Base-by-base conservation (phyloP, 2,329 filamentous ascomycete genomes). In the Hirsutella thompsonii region DNA sequence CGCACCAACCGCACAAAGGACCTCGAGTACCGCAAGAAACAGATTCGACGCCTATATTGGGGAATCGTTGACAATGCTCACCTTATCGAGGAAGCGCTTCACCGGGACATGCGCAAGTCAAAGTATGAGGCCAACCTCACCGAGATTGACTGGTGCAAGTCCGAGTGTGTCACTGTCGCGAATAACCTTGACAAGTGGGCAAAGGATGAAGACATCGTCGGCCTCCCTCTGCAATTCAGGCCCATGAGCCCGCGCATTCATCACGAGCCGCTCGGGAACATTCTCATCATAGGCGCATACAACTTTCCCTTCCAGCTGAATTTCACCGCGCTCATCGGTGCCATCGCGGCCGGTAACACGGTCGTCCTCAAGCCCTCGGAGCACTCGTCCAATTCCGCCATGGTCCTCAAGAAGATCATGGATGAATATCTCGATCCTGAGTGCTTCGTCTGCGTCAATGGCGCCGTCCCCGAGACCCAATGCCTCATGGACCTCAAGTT, bases 21-120 rank as follows among this genome's bases (percentile, higher is more conserved):
- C 41, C 58, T 95, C 45, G 74, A 85, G 54, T 96, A 83, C 67
- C 80, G 92, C 47, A 69, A 89, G 47, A 71, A 77, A 41, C 92
- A 96, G 70, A 77, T 98, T 46, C 83, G 89, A 52, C 90, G 88
- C 72, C 79, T 96, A 42, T 96, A 94, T 69, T 96, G 92, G 92
- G 88, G 76, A 8, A 61, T 95, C 50, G 79, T 79, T 49, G 90
- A 96, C 68, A 81, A 85, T 58, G 72, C 79, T 42, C 68, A 77
- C 36, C 74, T 81, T 51, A 71, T 96, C 46, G 57, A 77, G 49
- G 83, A 86, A 58, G 87, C 90, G 19, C 75, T 87, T 56, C 71
- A 75, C 56, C 70, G 74, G 51, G 92, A 98, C 56, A 66, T 96
- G 48, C 74, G 77, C 58, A 94, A 94, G 69, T 74, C 80, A 43